Evolutionary conservation across 176 grass and related monocot genomes (phyloP), one percentile per base, ranked within the genome.

Genomic region (Avena sativa): DNA sequence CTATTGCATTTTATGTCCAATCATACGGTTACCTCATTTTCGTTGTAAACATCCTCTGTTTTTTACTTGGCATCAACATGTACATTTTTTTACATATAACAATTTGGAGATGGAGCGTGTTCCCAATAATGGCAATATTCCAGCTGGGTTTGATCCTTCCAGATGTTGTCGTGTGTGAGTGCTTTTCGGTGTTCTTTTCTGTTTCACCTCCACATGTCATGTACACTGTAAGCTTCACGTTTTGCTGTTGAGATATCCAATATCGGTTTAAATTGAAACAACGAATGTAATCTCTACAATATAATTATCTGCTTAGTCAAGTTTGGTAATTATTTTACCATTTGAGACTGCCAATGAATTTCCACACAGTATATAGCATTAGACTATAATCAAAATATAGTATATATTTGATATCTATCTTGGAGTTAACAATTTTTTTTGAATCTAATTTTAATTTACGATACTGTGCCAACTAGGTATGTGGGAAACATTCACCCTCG

Each of bases 111-210:
- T 95, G 90, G 93, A 92, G 49, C 93, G 90, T 90, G 68, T 92
- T 95, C 89, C 93, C 88, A 95, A 91, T 90, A 95, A 91, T 90
- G 93, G 93, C 88, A 95, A 95, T 84, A 90, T 95, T 78, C 93
- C 93, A 16, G 90, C 90, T 79, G 90, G 93, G 69, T 95, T 95
- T 90, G 93, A 95, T 90, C 82, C 93, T 55, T 95, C 93, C 67
- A 90, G 90, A 79, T 95, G 93, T 89, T 88, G 90, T 83, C 92
- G 93, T 90, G 90, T 95, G 93, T 95, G 93, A 95, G 93, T 95
- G 82, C 59, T 87, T 91, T 84, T 36, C 8, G 15, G 81, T 83
- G 60, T 88, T 92, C 59, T 72, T 88, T 92, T 84, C 58, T 66
- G 62, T 76, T 92, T 86, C 62, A 70, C 30, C 56, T 88, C 47